A percentile compares a stretch with the other conserved stretches of the same genome.
phyloP scores from a whole-genome alignment of 495 filamentous ascomycete genomes.

The Aspergillus avenaceus region DNA sequence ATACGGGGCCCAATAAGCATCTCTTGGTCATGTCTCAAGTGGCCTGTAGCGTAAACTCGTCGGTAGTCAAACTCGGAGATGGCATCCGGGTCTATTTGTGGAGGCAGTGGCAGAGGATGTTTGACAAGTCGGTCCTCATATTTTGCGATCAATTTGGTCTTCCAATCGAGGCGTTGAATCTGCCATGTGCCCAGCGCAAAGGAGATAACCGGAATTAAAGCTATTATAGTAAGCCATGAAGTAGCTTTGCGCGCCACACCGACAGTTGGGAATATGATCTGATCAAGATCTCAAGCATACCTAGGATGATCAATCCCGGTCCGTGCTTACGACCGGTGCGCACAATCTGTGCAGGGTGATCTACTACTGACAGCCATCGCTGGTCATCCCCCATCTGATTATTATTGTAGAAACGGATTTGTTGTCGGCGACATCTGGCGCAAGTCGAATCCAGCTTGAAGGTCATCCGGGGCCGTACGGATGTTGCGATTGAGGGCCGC shows the following conservation, averaged over 20 bases:
- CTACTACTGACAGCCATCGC: conserved; percentile 74
- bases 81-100: conserved; percentile 70
- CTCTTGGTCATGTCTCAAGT: conserved; percentile 80
- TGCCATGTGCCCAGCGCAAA: conserved; percentile 94
- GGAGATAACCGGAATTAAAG: conserved; percentile 84
- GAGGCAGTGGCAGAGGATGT: conserved; percentile 82
- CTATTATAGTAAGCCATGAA: conserved; percentile 32
- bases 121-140: conserved; percentile 86
- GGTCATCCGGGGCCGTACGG: conserved; percentile 13
- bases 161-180: conserved; percentile 89
- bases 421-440: conserved; percentile 35
- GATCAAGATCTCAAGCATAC: conserved; percentile 61
- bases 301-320: conserved; percentile 74
- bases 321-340: conserved; percentile 71
- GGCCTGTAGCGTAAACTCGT: conserved; percentile 71
- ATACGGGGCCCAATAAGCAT: conserved; percentile 93
- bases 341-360: conserved; percentile 76
- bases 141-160: conserved; percentile 82
- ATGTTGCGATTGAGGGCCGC: conserved; percentile 18
- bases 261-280: conserved; percentile 67
- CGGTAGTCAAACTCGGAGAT: conserved; percentile 91
- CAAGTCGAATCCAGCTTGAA: conserved; percentile 33
- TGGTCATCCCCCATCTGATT: conserved; percentile 56
- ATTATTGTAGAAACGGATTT: conserved; percentile 26
- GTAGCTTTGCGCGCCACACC: conserved; percentile 2